These are phyloP conservation scores for Emmonsia crescens DNA, from an alignment of 2,329 filamentous ascomycete species.

Conservation along the genomic window DNA sequence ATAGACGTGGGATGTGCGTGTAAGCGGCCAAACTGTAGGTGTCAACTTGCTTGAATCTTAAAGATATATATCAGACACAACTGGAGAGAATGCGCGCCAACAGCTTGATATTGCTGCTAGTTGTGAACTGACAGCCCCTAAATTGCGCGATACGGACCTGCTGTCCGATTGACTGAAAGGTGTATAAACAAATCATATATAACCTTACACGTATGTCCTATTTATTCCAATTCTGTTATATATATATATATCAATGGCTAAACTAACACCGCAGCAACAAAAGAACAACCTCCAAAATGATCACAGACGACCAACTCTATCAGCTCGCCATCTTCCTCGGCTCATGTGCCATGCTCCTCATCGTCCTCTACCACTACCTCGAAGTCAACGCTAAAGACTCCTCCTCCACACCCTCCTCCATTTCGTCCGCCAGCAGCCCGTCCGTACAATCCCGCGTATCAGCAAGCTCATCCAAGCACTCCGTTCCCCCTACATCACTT, in stretches of 20 bases:
- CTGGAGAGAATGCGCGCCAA: neutral
- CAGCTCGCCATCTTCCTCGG: conserved; percentile 86
- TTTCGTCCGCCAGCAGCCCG: neutral
- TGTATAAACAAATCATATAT: neutral
- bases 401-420: conserved; percentile 10
- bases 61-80: neutral
- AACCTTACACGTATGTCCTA: neutral
- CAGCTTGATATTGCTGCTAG: neutral
- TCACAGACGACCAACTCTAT: conserved; percentile 87
- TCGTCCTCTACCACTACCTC: conserved; percentile 91
- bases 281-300: conserved; percentile 53
- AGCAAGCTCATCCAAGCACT: neutral
- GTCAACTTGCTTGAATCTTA: neutral
- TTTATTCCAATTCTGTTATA: no score
- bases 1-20: neutral
- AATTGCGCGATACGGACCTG: neutral
- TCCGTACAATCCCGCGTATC: neutral
- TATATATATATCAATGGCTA: neutral
- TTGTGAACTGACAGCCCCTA: neutral
- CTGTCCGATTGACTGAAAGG: neutral
- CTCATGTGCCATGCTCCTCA: conserved; percentile 78
- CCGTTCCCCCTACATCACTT: neutral
- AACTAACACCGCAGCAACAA: neutral
- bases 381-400: conserved; percentile 74
- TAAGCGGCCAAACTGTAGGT: neutral